Conservation (phyloP, 495 filamentous ascomycete species). For the Penicillium coprophilum region DNA sequence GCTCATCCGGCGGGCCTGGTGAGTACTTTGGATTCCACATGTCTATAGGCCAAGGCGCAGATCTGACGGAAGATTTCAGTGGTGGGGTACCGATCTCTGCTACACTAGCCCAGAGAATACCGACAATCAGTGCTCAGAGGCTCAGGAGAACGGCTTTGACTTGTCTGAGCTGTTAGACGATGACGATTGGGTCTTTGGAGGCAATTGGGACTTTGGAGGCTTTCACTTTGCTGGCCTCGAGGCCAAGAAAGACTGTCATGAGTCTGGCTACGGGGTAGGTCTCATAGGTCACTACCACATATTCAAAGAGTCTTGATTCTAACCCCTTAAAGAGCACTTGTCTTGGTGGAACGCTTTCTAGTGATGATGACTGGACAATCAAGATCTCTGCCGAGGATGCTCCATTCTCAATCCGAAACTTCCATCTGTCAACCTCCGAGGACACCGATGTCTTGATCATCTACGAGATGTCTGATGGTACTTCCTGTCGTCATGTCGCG, state of each 20-base stretch:
- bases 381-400: conserved; percentile 52
- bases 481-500: conserved; percentile 71
- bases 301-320: conserved; percentile 4
- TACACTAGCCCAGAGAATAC: conserved; percentile 74
- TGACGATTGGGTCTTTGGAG: conserved; percentile 60
- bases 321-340: conserved; percentile 53
- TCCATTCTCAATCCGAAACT: conserved; percentile 70
- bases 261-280: conserved; percentile 35
- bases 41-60: background rate
- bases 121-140: conserved; percentile 68
- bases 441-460: conserved; percentile 76
- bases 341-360: conserved; percentile 58
- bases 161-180: conserved; percentile 64
- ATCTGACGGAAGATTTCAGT: conserved; percentile 19
- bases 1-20: conserved; percentile 38
- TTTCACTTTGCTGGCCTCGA: conserved; percentile 71
- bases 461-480: conserved; percentile 78
- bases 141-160: conserved; percentile 69
- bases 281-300: conserved; percentile 38
- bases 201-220: conserved; percentile 59
- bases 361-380: conserved; percentile 37
- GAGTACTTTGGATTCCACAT: conserved; percentile 6
- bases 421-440: conserved; percentile 69
- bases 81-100: conserved; percentile 58
- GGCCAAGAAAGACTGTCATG: conserved; percentile 55